Base-by-base conservation (phyloP, 2,329 filamentous ascomycete species). In the Paecilomyces niveus region DNA sequence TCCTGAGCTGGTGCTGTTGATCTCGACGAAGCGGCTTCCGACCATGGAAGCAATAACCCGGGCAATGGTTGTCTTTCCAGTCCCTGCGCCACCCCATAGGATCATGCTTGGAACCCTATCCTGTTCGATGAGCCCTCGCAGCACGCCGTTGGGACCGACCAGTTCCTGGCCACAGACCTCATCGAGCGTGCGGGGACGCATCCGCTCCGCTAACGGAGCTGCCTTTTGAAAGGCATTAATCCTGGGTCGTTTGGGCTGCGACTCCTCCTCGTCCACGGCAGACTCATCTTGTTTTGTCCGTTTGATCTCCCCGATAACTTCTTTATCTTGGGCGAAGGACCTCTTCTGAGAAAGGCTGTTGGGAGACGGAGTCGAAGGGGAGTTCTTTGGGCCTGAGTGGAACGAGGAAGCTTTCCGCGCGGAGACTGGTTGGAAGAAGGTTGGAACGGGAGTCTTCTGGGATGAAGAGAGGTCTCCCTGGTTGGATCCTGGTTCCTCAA, bases 101-200 rank as follows among this genome's bases (percentile, higher is more conserved):
- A 99, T 92, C 90, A 99, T 96, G 13, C 90, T 96, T 0, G 94
- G 93, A 32, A 97, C 86, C 4, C 89, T 84, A 67, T 94, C 88
- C 59, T 88, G 83, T 68, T 96, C 89, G 64, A 99, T 95, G 59
- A 97, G 82, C 31, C 88, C 87, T 3, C 93, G 86, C 51, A 99
- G 80, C 5, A 97, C 85, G n/a, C 94, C 94, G 32, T 85, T 79
- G 0, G 85, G 84, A 0, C 92, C 93, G 1, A 99, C 92, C 0
- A 99, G 84, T 52, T 96, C 91, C 75, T 99, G 94, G 0, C 94
- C 94, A 63, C 82, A 92, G 2, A 97, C 89, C 15, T 96, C 88
- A 68, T 97, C 90, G 7, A 99, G 82, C 0, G 82, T 89, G 58
- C 81, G 82, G 1, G 94, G 94, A 3, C 94, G 86, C 91, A 97